Evolutionary conservation across 768 basidiomycete genomes (phyloP), one percentile per base, ranked within the genome.

Genomic region (Collybiopsis confluens): DNA sequence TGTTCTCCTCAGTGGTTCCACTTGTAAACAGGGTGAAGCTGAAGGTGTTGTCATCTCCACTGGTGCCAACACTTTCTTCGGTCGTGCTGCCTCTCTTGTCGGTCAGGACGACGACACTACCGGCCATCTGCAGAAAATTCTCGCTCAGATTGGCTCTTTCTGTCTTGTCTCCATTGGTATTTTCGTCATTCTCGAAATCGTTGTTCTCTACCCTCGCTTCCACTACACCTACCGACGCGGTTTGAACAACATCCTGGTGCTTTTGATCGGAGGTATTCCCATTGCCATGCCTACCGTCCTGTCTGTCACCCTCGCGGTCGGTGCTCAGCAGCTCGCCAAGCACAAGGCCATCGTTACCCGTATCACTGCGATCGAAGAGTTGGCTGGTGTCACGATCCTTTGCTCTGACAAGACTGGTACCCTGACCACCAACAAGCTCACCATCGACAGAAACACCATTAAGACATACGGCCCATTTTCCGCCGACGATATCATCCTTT

Each of bases 391-490:
- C 64, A 98, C 96, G 62, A 98, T 98, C 65, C 80, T 98, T 53
- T 98, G 95, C 77, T 98, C 96, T 46, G 96, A 98, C 80, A 98
- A 98, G 83, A 97, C 94, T 23, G 93, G 94, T 69, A 97, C 94
- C 40, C 81, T 97, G 54, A 98, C 96, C 61, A 98, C 96, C 78
- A 98, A 98, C 85, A 98, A 98, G 77, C 90, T 98, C 62, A 98
- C 95, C 62, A 97, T 98, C 64, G 96, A 98, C 72, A 88, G 81
- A 65, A 79, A 83, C 63, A 94, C 93, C 55, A 88, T 98, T 72
- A 85, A 87, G 63, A 92, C 90, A 5, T 98, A 97, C 73, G 86
- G 88, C 55, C 80, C 85, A 54, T 94, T 92, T 80, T 83, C 85
- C 52, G 78, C 90, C 40, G 92, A 95, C 46, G 92, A 97, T 57